Percentiles rank a stretch among this genome's conserved stretches.
Evolutionary conservation across 768 basidiomycete species (phyloP).

Genomic region (Asterophora parasitica): DNA sequence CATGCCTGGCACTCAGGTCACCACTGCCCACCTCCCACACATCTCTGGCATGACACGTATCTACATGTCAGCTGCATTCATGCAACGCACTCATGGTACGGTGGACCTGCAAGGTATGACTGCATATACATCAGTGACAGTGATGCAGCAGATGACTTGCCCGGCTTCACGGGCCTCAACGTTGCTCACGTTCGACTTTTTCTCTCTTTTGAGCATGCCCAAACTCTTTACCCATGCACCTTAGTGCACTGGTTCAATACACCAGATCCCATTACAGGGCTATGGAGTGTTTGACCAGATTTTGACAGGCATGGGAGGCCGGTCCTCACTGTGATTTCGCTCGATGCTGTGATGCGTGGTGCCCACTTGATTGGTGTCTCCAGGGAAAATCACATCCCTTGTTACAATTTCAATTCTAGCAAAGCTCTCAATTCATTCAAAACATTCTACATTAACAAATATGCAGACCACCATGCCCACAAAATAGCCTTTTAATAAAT

Average conservation of each 20-base stretch:
- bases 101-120: conserved; percentile 21
- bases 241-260: conserved; percentile 24
- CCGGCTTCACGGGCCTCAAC: conserved; percentile 3
- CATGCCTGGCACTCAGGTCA: conserved; percentile 5
- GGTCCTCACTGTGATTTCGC: conserved; percentile 17
- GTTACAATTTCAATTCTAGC: not conserved
- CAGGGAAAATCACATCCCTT: conserved; percentile 17
- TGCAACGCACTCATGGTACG: conserved; percentile 22
- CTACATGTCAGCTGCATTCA: conserved; percentile 26
- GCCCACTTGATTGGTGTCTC: conserved; percentile 27
- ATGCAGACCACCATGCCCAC: conserved; percentile 26
- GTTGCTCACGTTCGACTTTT: conserved; percentile 2
- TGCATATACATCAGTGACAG: conserved; percentile 23
- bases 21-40: conserved; percentile 15
- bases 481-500: conserved; percentile 7
- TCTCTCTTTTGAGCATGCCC: not conserved
- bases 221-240: not conserved
- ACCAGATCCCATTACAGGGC: conserved; percentile 14
- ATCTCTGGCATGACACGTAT: conserved; percentile 11
- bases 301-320: conserved; percentile 5
- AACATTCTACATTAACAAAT: conserved; percentile 27
- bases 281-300: conserved; percentile 29
- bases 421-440: conserved; percentile 21
- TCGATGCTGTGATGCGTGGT: conserved; percentile 24
- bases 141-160: conserved; percentile 8